phyloP scores from a whole-genome alignment of 208 protist species.

The Crithidia brevicula region DNA sequence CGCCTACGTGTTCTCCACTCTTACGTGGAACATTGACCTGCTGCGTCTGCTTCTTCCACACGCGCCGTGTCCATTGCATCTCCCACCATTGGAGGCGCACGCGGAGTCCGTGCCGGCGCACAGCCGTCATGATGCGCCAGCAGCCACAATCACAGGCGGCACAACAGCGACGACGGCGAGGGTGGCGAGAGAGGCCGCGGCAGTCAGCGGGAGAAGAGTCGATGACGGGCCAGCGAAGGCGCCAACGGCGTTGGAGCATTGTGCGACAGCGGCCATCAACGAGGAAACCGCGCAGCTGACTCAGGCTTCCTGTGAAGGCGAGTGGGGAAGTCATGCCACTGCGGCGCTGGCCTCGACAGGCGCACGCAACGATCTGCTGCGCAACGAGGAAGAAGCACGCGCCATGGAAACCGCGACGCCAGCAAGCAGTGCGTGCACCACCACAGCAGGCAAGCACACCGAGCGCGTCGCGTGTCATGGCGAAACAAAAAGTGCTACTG shows the following conservation, averaged over 20 bases:
- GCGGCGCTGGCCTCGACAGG: neutral
- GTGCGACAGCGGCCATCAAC: neutral
- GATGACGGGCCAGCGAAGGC: neutral
- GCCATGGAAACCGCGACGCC: neutral
- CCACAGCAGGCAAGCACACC: neutral
- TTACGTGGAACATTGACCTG: conserved; percentile 76
- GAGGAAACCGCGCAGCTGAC: neutral
- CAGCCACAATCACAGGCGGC: neutral
- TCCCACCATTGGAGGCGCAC: conserved; percentile 3
- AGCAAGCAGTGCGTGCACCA: neutral
- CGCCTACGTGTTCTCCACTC: conserved; percentile 58
- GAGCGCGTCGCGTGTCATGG: too few relatives aligned
- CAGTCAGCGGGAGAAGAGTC: neutral
- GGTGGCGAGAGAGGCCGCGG: neutral
- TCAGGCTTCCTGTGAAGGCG: too few relatives aligned
- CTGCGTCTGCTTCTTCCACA: conserved; percentile 55
- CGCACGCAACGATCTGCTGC: neutral
- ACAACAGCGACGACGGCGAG: neutral
- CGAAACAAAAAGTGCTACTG: too few relatives aligned
- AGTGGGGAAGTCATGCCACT: neutral
- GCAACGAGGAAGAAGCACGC: neutral
- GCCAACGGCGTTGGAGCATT: too few relatives aligned
- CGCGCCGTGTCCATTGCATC: conserved; percentile 48
- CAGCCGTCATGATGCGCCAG: too few relatives aligned
- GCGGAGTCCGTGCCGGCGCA: too few relatives aligned